These are phyloP conservation scores for Skeletonema marinoi DNA, from an alignment of 108 stramenopile species.

Conservation along the genomic window DNA sequence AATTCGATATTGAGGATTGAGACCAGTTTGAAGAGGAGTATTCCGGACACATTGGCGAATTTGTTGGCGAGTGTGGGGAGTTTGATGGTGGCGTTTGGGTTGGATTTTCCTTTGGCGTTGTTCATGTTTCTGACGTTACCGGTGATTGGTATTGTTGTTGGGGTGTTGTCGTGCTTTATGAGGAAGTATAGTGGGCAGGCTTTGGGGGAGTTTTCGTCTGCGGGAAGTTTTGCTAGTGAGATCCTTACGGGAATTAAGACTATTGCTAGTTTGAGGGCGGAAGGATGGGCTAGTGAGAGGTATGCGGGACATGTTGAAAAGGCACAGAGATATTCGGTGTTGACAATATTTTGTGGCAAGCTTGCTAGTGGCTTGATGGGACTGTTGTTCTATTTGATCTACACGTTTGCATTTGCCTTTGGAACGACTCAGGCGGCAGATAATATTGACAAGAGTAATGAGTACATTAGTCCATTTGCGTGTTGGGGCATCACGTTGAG, in stretches of 20 bases:
- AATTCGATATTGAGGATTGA: slow-evolving; percentile 39
- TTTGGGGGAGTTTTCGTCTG: slow-evolving; percentile 15
- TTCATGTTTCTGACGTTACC: slow-evolving; percentile 46
- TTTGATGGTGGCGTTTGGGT: slow-evolving; percentile 37
- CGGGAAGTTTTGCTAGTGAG: slow-evolving; percentile 49
- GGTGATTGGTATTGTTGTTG: slow-evolving; percentile 37
- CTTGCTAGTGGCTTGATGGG: slow-evolving; percentile 34
- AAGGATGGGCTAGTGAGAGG: slow-evolving; percentile 31
- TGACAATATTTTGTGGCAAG: slow-evolving; percentile 16
- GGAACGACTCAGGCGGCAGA: slow-evolving; percentile 35
- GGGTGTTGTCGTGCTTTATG: slow-evolving; percentile 43
- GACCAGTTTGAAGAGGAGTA: slow-evolving; percentile 29
- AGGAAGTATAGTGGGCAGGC: slow-evolving; percentile 29
- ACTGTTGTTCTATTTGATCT: slow-evolving; percentile 36
- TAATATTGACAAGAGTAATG: neutral
- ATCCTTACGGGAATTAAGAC: slow-evolving; percentile 51
- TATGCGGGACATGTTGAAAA: slow-evolving; percentile 28
- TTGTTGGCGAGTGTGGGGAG: slow-evolving; percentile 38
- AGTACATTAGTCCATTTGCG: neutral
- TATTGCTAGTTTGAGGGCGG: slow-evolving; percentile 38
- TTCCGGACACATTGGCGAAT: slow-evolving; percentile 48
- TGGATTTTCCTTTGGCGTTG: slow-evolving; percentile 48
- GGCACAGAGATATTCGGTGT: slow-evolving; percentile 40
- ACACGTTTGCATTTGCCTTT: slow-evolving; percentile 44
- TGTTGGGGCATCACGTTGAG: neutral